Evolutionary conservation across 2,329 filamentous ascomycete genomes (phyloP).

Genomic region (Decorospora gaudefroyi): DNA sequence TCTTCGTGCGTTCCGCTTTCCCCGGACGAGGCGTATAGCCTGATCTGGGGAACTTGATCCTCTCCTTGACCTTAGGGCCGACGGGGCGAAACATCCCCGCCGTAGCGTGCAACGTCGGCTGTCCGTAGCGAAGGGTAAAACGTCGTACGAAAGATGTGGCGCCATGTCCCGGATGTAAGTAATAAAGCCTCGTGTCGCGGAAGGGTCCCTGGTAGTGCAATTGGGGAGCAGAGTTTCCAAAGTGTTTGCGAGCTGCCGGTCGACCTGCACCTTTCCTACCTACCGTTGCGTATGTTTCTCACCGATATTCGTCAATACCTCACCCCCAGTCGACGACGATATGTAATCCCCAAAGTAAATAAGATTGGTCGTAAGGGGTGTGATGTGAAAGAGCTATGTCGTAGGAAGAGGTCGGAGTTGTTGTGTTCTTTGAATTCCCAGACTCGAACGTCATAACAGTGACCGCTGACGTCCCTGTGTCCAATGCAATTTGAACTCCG

Average conservation of each 20-base stretch:
- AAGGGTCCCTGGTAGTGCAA: constrained; percentile 2
- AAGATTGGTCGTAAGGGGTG: no score
- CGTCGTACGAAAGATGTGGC: constrained; percentile 7
- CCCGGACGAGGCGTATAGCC: constrained; percentile 20
- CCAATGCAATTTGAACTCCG: no score
- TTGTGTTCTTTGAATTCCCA: no score
- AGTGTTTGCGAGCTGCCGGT: neutral
- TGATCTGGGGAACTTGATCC: constrained; percentile 31
- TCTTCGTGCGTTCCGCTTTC: constrained; percentile 23
- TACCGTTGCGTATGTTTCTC: constrained; percentile 6
- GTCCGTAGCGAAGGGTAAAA: constrained; percentile 3
- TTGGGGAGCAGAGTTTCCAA: constrained; percentile 4
- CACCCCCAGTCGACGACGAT: constrained; percentile 15
- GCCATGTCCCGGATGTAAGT: neutral
- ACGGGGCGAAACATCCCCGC: constrained; percentile 22
- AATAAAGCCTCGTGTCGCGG: constrained; percentile 3
- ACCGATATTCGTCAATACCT: constrained; percentile 13
- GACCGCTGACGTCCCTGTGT: no score
- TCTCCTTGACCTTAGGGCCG: constrained; percentile 21
- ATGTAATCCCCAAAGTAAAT: no score
- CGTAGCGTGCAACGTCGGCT: constrained; percentile 11
- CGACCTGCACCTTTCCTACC: constrained; percentile 5
- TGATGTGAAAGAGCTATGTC: no score
- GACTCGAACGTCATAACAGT: no score
- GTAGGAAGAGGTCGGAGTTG: no score